Evolutionary conservation across 371 early-diverging fungal species (phyloP).

Genomic region (Dichotomocladium elegans): DNA sequence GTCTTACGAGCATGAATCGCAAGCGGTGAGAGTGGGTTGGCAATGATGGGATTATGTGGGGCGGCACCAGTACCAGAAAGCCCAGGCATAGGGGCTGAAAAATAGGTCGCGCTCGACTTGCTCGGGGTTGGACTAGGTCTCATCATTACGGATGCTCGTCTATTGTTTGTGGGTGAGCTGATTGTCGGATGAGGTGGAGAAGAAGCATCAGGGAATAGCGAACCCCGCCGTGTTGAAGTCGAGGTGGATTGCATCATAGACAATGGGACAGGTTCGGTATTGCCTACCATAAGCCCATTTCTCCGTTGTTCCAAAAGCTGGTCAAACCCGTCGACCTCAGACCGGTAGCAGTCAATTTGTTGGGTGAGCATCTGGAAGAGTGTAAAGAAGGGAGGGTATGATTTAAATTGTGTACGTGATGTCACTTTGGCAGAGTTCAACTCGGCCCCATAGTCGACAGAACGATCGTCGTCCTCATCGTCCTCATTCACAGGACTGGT

Average conservation of each 20-base stretch:
- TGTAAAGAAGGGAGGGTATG: conserved; percentile 63
- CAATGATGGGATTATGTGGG: conserved; percentile 5
- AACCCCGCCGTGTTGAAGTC: no score
- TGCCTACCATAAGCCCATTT: no score
- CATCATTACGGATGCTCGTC: no score
- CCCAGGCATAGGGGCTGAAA: no score
- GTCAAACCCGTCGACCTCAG: conserved; percentile 57
- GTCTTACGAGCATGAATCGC: conserved; percentile 41
- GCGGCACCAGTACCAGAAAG: no score
- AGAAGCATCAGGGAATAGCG: no score
- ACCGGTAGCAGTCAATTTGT: conserved; percentile 67
- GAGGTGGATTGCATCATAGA: conserved; percentile 5
- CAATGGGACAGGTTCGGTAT: not conserved
- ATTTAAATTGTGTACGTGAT: conserved; percentile 43
- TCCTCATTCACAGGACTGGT: conserved; percentile 24
- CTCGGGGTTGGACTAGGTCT: no score
- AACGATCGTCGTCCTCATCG: conserved; percentile 49
- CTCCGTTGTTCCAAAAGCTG: conserved; percentile 54
- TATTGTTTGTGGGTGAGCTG: no score
- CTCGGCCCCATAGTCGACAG: conserved; percentile 44
- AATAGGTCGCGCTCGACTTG: no score
- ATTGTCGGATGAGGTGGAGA: no score
- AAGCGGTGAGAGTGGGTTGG: conserved; percentile 34
- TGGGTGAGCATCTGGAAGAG: conserved; percentile 60
- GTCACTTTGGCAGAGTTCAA: conserved; percentile 30